A percentile compares a stretch with the other conserved stretches of the same genome.
Evolutionary conservation across 139 green algal species (phyloP).

Genomic region (Chlorella sorokiniana): DNA sequence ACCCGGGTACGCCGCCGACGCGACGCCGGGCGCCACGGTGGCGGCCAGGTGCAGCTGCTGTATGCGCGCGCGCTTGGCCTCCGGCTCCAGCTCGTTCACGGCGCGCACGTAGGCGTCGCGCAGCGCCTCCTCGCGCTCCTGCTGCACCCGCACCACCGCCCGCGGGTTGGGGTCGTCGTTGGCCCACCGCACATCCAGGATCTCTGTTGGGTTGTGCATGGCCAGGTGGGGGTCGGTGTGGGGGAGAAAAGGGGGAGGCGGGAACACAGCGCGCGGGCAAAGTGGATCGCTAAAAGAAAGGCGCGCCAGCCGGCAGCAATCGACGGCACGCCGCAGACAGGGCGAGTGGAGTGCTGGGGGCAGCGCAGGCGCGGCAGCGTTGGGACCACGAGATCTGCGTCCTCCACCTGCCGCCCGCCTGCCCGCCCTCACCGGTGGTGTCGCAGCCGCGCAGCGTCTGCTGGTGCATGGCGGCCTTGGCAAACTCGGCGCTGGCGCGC

Average conservation of each 20-base stretch:
- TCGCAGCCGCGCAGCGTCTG: slow-evolving; percentile 58
- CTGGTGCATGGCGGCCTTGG: slow-evolving; percentile 79
- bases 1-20: slow-evolving; percentile 40
- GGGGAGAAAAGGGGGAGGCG: neutral
- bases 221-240: neutral
- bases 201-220: slow-evolving; percentile 33
- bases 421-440: slow-evolving; percentile 24
- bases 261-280: too few relatives aligned
- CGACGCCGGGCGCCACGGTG: slow-evolving; percentile 13
- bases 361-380: too few relatives aligned
- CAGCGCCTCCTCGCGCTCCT: slow-evolving; percentile 50
- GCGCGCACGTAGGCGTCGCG: slow-evolving; percentile 36
- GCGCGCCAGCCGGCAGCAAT: neutral
- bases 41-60: slow-evolving; percentile 40
- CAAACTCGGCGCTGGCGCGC: slow-evolving; percentile 77
- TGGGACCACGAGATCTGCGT: too few relatives aligned
- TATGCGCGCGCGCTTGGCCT: slow-evolving; percentile 30
- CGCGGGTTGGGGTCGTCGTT: slow-evolving; percentile 81
- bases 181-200: slow-evolving; percentile 74
- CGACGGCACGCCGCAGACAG: neutral
- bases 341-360: too few relatives aligned
- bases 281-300: neutral
- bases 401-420: neutral
- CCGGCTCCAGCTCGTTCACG: slow-evolving; percentile 20
- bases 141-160: slow-evolving; percentile 55